Evolutionary conservation across 352 stramenopile genomes (phyloP), one percentile per base, ranked within the genome.

Genomic region (Pelagophyceae sp.): DNA sequence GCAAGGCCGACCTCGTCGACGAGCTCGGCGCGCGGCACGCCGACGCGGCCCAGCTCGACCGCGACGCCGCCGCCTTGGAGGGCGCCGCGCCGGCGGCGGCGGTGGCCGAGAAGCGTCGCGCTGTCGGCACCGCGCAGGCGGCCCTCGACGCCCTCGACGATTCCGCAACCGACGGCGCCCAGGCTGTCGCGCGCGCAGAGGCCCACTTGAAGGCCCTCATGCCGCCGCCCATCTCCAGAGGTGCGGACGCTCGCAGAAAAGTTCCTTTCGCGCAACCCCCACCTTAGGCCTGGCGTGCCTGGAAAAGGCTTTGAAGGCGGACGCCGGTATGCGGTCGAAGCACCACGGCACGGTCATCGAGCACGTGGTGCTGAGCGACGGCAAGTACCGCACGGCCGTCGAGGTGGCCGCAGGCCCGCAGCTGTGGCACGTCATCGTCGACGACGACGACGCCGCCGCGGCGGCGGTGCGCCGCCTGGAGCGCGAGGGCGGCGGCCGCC

Each of bases 391-490:
- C 75, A 97, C 91, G 23, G 95, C 94, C 37, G 87, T 97, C 0
- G 96, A 99, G 81, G 93, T 98, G 75, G 94, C 96, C 51, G 95
- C 95, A 2, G 93, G 96, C 15, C 95, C 93, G 40, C 88, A 90
- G 60, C 89, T 99, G 32, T 99, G 98, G 83, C 94, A 99, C 81
- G 93, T 99, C 25, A 94, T 99, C 70, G 96, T 99, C 31, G 95
- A 99, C 83, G 97, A 91, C 0, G 96, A 99, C 80, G 93, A 95
- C 65, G 98, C 95, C 25, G 96, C 95, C 0, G 88, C 94, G 20
- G 80, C 86, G 38, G 90, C 99, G 65, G 97, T 99, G 91, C 86
- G 88, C 70, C 89, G 96, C 33, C 85, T 99, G 35, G 94, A 98
- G 80, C 87, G 90, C 76, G 90, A 96, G 67, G 96, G 95, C 77